A percentile compares a stretch with the other conserved stretches of the same genome.
These are phyloP conservation scores for Sporisorium iseilematis-ciliati DNA, from an alignment of 1,284 basidiomycete species.

Conservation along the genomic window DNA sequence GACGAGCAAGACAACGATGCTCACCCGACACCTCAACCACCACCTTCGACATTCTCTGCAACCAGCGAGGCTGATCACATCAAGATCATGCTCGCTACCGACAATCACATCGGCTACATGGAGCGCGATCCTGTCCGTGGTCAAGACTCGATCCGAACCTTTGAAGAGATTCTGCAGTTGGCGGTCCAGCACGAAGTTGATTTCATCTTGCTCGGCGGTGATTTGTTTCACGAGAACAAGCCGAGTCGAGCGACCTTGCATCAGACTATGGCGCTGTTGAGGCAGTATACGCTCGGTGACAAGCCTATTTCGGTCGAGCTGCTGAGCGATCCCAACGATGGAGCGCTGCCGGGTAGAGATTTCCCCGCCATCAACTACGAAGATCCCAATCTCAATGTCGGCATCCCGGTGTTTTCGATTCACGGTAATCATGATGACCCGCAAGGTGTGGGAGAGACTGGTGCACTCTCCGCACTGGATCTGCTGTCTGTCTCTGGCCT, in stretches of 20 bases:
- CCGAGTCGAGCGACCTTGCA: slow-evolving; percentile 86
- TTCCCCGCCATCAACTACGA: slow-evolving; percentile 98
- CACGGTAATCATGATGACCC: slow-evolving; percentile 99
- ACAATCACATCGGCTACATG: slow-evolving; percentile 81
- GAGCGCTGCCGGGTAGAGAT: slow-evolving; percentile 61
- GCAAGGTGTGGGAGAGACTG: slow-evolving; percentile 87
- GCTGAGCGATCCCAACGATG: slow-evolving; percentile 89
- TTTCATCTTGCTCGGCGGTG: slow-evolving; percentile 85
- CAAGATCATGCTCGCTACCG: slow-evolving; percentile 66
- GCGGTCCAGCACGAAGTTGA: slow-evolving; percentile 79
- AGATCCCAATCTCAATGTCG: slow-evolving; percentile 93
- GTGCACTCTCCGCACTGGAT: slow-evolving; percentile 93
- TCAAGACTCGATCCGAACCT: slow-evolving; percentile 94
- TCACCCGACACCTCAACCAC: slow-evolving; percentile 17
- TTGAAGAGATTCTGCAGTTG: slow-evolving; percentile 90
- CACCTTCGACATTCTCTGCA: slow-evolving; percentile 38
- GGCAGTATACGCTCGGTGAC: slow-evolving; percentile 90
- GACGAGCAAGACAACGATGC: slow-evolving; percentile 8
- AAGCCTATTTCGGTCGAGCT: slow-evolving; percentile 89
- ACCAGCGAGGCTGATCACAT: slow-evolving; percentile 42
- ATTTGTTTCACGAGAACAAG: slow-evolving; percentile 97
- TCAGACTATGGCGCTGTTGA: slow-evolving; percentile 82
- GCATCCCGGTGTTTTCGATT: slow-evolving; percentile 96
- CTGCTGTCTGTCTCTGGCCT: slow-evolving; percentile 92
- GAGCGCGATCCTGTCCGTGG: slow-evolving; percentile 95